Conservation (phyloP, 106 monocot genomes). For the Apostasia ramifera region DNA sequence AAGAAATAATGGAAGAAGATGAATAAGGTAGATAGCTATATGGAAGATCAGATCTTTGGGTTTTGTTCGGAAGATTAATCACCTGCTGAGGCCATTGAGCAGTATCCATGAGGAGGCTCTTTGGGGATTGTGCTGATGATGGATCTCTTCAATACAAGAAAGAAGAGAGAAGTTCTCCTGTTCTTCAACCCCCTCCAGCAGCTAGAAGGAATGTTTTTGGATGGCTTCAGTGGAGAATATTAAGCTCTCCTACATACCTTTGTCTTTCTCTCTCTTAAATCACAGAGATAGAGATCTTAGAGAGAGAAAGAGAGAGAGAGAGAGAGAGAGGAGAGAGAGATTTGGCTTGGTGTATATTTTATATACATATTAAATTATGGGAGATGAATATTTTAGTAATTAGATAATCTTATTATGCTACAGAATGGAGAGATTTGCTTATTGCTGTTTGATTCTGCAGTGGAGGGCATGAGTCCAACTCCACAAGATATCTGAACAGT, state of each 20-base stretch:
- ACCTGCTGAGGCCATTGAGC: conserved; percentile 9
- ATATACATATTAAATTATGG: not conserved
- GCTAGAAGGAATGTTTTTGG: not conserved
- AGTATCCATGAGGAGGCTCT: conserved; percentile 1
- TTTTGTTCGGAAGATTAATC: not conserved
- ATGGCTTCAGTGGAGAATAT: conserved; percentile 3
- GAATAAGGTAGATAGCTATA: no score
- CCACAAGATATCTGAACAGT: conserved; percentile 3
- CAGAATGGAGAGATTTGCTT: not conserved
- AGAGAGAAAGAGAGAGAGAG: conserved; percentile 7
- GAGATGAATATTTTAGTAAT: not conserved
- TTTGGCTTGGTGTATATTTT: not conserved
- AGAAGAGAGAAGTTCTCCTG: not conserved
- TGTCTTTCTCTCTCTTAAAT: no score
- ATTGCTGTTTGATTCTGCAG: not conserved
- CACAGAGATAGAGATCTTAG: not conserved
- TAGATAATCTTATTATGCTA: not conserved
- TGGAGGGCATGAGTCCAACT: not conserved
- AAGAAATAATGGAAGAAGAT: not conserved
- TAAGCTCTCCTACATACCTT: not conserved
- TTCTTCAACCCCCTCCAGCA: not conserved
- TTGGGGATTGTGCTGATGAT: not conserved
- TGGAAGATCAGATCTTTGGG: not conserved
- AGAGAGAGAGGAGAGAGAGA: not conserved
- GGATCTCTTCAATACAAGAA: not conserved